These are phyloP conservation scores for Tuber umbilicatum DNA, from an alignment of 495 filamentous ascomycete genomes.

Conservation along the genomic window DNA sequence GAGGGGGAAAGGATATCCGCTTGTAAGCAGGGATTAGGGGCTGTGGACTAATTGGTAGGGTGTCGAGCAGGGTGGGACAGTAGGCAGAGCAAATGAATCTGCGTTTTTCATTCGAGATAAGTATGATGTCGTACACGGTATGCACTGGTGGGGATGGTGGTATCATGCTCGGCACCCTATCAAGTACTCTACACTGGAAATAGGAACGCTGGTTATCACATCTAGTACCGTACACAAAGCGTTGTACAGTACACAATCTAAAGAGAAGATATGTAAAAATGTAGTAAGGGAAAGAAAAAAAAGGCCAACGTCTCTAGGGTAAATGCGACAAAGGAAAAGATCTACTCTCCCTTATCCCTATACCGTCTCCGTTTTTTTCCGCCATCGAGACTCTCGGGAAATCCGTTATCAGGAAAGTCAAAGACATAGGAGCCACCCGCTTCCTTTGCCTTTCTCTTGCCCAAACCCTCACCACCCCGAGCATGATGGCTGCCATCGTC, in stretches of 20 bases:
- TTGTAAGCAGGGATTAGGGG: background rate
- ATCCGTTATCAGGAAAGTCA: slow-evolving; percentile 43
- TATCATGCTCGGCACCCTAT: background rate
- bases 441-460: slow-evolving; percentile 22
- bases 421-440: slow-evolving; percentile 43
- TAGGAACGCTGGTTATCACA: background rate
- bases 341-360: background rate
- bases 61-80: background rate
- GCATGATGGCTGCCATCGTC: slow-evolving; percentile 20
- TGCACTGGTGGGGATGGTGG: background rate
- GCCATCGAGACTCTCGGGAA: background rate
- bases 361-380: background rate
- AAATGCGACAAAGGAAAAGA: background rate
- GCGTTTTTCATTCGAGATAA: background rate
- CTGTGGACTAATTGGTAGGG: background rate
- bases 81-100: background rate
- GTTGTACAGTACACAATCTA: background rate
- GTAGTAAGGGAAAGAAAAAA: background rate
- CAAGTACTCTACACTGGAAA: background rate
- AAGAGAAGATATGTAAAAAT: background rate
- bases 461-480: slow-evolving; percentile 20
- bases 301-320: background rate
- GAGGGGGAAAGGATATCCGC: background rate
- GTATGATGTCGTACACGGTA: background rate
- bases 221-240: background rate